A percentile compares a stretch with the other conserved stretches of the same genome.
Conservation (phyloP, 164 flowering plant species). For the Aristolochia californica region DNA sequence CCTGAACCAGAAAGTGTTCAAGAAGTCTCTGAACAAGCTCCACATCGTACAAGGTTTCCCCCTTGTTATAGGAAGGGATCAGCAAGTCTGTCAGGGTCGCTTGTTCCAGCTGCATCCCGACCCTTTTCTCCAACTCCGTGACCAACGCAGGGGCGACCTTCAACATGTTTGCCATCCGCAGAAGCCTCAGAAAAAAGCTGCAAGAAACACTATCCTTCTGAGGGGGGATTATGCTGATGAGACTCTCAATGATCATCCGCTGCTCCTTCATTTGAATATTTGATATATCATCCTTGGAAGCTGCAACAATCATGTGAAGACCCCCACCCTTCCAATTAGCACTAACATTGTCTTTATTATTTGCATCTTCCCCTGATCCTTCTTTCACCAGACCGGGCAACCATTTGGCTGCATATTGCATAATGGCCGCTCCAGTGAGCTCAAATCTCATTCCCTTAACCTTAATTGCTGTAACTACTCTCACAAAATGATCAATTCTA, state of each 20-base stretch:
- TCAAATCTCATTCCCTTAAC: conserved; percentile 87
- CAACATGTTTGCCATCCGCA: conserved; percentile 71
- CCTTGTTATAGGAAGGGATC: conserved; percentile 56
- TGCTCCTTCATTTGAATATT: conserved; percentile 55
- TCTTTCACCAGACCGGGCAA: conserved; percentile 62
- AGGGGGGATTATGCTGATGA: conserved; percentile 84
- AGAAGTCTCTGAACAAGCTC: conserved; percentile 89
- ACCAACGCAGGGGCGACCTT: conserved; percentile 88
- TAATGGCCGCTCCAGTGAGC: conserved; percentile 65
- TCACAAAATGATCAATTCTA: conserved; percentile 76
- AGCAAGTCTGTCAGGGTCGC: conserved; percentile 74
- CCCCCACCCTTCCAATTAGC: conserved; percentile 56
- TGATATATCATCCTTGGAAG: conserved; percentile 47
- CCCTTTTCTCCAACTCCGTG: conserved; percentile 77
- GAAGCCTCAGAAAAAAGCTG: conserved; percentile 70
- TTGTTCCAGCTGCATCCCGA: conserved; percentile 96
- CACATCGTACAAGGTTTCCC: conserved; percentile 72
- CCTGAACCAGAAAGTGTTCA: conserved; percentile 94
- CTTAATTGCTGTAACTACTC: conserved; percentile 79
- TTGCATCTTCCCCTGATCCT: conserved; percentile 28
- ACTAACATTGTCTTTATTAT: conserved; percentile 17
- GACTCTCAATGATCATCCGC: conserved; percentile 86
- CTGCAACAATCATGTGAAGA: conserved; percentile 71
- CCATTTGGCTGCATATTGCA: conserved; percentile 80
- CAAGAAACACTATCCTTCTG: conserved; percentile 86